These are phyloP conservation scores for Yarrowia yakushimensis DNA, from an alignment of 805 yeast species.

Conservation along the genomic window DNA sequence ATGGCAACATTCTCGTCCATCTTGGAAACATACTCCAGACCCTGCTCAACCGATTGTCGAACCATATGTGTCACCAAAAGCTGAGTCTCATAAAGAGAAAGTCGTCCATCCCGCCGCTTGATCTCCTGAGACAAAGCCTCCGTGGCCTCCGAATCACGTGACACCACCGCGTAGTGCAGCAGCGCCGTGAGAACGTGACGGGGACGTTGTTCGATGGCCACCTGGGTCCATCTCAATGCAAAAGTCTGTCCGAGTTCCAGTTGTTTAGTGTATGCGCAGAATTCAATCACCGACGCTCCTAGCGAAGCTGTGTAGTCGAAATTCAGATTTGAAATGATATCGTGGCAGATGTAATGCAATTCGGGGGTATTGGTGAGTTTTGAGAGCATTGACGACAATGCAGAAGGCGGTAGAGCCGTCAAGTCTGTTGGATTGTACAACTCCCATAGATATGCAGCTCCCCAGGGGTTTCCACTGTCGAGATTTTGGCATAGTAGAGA, in stretches of 20 bases:
- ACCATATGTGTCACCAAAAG: conserved; percentile 19
- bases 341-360: not conserved
- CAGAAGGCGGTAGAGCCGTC: not conserved
- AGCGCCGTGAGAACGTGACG: conserved; percentile 13
- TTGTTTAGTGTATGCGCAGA: not conserved
- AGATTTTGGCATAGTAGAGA: not conserved
- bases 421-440: not conserved
- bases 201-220: not conserved
- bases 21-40: not conserved
- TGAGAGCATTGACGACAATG: not conserved
- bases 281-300: not conserved
- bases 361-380: not conserved
- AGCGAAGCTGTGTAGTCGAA: conserved; percentile 1
- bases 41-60: not conserved
- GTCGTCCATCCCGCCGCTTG: conserved; percentile 11
- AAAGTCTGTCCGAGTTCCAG: not conserved
- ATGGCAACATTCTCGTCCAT: not conserved
- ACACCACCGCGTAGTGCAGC: conserved; percentile 4
- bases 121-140: not conserved
- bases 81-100: not conserved
- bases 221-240: not conserved
- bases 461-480: conserved; percentile 13
- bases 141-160: not conserved
- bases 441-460: not conserved
- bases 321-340: not conserved